Evolutionary conservation across 2,329 filamentous ascomycete genomes (phyloP).

Genomic region (Albifimbria verrucaria): DNA sequence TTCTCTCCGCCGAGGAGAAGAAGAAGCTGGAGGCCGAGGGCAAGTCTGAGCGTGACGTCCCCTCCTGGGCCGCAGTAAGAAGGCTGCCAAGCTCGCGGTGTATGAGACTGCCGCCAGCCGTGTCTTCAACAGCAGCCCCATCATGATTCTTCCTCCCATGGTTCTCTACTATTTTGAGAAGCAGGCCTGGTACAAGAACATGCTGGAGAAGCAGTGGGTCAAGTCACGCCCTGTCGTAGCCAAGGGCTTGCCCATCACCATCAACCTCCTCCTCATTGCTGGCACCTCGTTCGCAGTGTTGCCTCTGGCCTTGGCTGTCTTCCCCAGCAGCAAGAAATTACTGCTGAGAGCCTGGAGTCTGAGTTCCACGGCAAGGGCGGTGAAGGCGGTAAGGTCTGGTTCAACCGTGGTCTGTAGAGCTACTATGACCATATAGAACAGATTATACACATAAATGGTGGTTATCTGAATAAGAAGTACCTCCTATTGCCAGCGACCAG

Average conservation of each 20-base stretch:
- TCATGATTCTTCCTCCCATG: constrained; percentile 94
- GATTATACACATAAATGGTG: no score
- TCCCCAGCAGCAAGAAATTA: constrained; percentile 84
- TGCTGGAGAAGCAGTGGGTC: constrained; percentile 70
- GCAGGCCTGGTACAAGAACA: constrained; percentile 34
- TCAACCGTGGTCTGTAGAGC: constrained; percentile 89
- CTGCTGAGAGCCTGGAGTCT: constrained; percentile 71
- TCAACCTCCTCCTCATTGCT: constrained; percentile 86
- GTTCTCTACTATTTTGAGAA: constrained; percentile 78
- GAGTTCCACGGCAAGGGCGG: constrained; percentile 85
- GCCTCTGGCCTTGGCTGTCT: constrained; percentile 84
- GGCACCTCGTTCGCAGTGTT: constrained; percentile 84
- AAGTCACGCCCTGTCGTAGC: constrained; percentile 67
- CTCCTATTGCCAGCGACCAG: no score
- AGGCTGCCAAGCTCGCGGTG: constrained; percentile 84
- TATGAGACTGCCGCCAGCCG: constrained; percentile 88
- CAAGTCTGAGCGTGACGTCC: constrained; percentile 60
- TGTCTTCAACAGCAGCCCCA: constrained; percentile 89
- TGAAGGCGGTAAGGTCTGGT: constrained; percentile 80
- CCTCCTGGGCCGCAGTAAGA: constrained; percentile 82
- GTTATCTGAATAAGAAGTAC: no score
- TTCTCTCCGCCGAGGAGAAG: constrained; percentile 69
- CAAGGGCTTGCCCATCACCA: constrained; percentile 57
- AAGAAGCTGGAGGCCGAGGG: constrained; percentile 52
- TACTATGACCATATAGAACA: no score